These are phyloP conservation scores for Blastobotrys mokoenaii DNA, from an alignment of 805 yeast species.

Conservation along the genomic window DNA sequence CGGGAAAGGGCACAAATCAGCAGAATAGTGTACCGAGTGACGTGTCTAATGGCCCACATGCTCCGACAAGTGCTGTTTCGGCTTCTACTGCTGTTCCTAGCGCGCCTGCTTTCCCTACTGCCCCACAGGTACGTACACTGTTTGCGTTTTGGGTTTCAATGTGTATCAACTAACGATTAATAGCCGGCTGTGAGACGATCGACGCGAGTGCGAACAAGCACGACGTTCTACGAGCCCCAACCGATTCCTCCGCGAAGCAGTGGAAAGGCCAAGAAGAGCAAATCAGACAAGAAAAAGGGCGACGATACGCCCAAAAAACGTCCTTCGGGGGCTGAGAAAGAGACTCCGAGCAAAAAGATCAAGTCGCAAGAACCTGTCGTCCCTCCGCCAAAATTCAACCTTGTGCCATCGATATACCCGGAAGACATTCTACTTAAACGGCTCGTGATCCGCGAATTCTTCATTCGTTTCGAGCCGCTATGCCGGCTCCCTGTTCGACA, in stretches of 20 bases:
- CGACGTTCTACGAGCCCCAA: conserved; percentile 11
- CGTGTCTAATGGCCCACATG: neutral
- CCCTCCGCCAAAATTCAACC: conserved; percentile 16
- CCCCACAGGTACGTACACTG: neutral
- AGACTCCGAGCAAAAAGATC: conserved; percentile 3
- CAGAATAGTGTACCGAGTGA: neutral
- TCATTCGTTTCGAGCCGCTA: conserved; percentile 31
- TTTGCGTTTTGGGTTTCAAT: conserved; percentile 8
- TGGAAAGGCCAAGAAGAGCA: conserved; percentile 3
- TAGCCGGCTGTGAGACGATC: conserved; percentile 9
- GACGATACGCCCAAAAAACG: neutral
- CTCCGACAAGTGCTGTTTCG: neutral
- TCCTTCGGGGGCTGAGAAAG: conserved; percentile 2
- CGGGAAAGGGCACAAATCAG: neutral
- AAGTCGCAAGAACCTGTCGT: conserved; percentile 3
- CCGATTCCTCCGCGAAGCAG: conserved; percentile 9
- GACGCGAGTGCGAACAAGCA: conserved; percentile 11
- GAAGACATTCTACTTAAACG: conserved; percentile 27
- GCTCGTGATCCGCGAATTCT: conserved; percentile 29
- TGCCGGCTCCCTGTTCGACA: conserved; percentile 29
- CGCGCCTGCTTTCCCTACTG: neutral
- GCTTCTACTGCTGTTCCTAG: neutral
- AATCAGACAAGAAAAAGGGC: conserved; percentile 3
- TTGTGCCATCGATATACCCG: conserved; percentile 19
- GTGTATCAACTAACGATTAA: conserved; percentile 7